phyloP scores from a whole-genome alignment of 2,329 filamentous ascomycete genomes.

The Sclerotinia subarctica region DNA sequence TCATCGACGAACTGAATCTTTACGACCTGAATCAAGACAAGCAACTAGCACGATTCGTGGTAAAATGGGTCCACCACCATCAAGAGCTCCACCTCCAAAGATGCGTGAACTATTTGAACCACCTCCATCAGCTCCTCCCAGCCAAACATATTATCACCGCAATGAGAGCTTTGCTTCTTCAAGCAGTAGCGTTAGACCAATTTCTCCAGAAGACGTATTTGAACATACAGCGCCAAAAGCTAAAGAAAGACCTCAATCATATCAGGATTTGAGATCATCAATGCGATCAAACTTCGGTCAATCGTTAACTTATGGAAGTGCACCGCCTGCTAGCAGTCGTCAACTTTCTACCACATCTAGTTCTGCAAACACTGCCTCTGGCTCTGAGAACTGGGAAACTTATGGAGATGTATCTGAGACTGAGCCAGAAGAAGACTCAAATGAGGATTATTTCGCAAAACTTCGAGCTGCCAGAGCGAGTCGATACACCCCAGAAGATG shows the following conservation, averaged over 20 bases:
- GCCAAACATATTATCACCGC: slow-evolving; percentile 53
- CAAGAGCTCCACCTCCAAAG: slow-evolving; percentile 76
- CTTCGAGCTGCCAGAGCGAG: slow-evolving; percentile 67
- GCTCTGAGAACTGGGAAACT: slow-evolving; percentile 97
- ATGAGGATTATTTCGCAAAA: slow-evolving; percentile 86
- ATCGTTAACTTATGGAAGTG: slow-evolving; percentile 29
- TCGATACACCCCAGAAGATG: slow-evolving; percentile 52
- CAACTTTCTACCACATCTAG: slow-evolving; percentile 72
- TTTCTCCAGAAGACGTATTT: slow-evolving; percentile 81
- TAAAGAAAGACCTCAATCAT: slow-evolving; percentile 39
- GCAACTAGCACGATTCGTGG: slow-evolving; percentile 40
- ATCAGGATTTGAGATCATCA: slow-evolving; percentile 44
- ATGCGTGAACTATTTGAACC: slow-evolving; percentile 78
- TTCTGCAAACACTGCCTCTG: slow-evolving; percentile 64
- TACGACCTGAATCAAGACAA: slow-evolving; percentile 30
- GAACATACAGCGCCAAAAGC: slow-evolving; percentile 56
- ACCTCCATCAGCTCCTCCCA: slow-evolving; percentile 44
- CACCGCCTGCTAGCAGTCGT: slow-evolving; percentile 44
- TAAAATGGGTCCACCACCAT: slow-evolving; percentile 51
- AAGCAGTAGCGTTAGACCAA: slow-evolving; percentile 54
- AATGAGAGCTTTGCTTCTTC: slow-evolving; percentile 46
- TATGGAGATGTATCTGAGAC: slow-evolving; percentile 84
- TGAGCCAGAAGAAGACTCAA: slow-evolving; percentile 70
- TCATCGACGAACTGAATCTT: slow-evolving; percentile 27
- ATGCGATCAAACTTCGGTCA: slow-evolving; percentile 42